Base-by-base conservation (phyloP, 2,329 filamentous ascomycete species). In the Truncatella angustata region DNA sequence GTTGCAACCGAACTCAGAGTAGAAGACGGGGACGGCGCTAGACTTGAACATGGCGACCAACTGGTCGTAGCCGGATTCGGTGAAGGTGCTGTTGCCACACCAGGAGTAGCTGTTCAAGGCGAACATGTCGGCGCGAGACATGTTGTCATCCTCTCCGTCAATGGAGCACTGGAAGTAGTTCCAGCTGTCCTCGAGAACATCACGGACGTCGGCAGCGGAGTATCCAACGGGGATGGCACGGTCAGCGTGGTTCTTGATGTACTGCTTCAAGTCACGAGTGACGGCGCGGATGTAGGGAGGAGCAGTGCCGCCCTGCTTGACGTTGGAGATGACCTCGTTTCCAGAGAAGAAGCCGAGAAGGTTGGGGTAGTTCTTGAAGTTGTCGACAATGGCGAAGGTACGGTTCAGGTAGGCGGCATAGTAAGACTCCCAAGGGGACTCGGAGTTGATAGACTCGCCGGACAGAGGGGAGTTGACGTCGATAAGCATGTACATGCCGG, bases 1-100 rank as follows among this genome's bases (percentile, higher is more conserved):
- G 74, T 91, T 93, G 81, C 90, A 93, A 55, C 90, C 90, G 61
- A 79, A 87, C 66, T 94, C 90, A 57, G 86, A 90, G 76, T 90
- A 92, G 78, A 93, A 93, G 61, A 92, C 78, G 28, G 89, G 89
- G 34, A 91, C 79, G 14, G 85, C 81, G 35, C 80, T 81, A 57
- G 77, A 77, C 60, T 76, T 70, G 75, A 93, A 91, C 66, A 85
- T 81, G 2, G 73, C 66, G 44, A 88, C 83, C 32, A 91, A 74
- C 16, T 75, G 71, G 58, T 86, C 73, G 66, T 86, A 91, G 32
- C 81, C 79, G 3, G 84, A 83, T 48, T 76, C 80, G 52, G 80
- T 67, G 69, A 82, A 89, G 44, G 79, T 82, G 50, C 85, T 85
- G 11, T 83, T 72, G 49, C 79, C 81, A 61, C 87, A 89, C 78